Evolutionary conservation across 192 early-diverging fungal genomes (phyloP).

Genomic region (Dissophora ornata): DNA sequence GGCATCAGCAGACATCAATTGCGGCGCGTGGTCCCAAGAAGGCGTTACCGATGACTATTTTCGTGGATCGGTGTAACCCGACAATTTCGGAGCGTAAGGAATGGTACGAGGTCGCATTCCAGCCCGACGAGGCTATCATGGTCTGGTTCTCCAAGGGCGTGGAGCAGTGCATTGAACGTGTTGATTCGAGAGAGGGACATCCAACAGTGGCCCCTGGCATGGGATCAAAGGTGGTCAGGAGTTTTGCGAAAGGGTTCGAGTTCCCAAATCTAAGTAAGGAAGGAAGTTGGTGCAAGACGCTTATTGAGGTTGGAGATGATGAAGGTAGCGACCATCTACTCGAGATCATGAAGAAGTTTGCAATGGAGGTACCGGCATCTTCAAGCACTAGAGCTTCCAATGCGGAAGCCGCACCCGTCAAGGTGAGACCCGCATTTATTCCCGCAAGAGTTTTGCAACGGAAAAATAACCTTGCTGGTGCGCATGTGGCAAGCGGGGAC

Average conservation of each 20-base stretch:
- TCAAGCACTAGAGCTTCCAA: background rate
- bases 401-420: slow-evolving; percentile 11
- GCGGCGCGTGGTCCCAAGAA: slow-evolving; percentile 35
- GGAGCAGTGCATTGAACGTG: slow-evolving; percentile 36
- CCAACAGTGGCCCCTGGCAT: slow-evolving; percentile 31
- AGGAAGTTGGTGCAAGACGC: slow-evolving; percentile 44
- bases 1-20: slow-evolving; percentile 46
- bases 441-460: slow-evolving; percentile 44
- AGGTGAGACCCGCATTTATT: slow-evolving; percentile 44
- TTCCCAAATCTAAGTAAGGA: slow-evolving; percentile 42
- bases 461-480: slow-evolving; percentile 10
- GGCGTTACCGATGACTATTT: slow-evolving; percentile 48
- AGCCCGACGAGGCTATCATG: slow-evolving; percentile 37
- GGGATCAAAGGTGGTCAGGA: slow-evolving; percentile 40
- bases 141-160: slow-evolving; percentile 40
- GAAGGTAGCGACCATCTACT: slow-evolving; percentile 31
- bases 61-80: slow-evolving; percentile 46
- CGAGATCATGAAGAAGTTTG: slow-evolving; percentile 29
- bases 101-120: slow-evolving; percentile 53
- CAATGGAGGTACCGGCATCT: slow-evolving; percentile 16
- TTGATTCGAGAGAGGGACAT: slow-evolving; percentile 38
- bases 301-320: slow-evolving; percentile 46
- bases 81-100: slow-evolving; percentile 41
- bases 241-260: slow-evolving; percentile 45
- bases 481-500: background rate